Evolutionary conservation across 106 monocot species (phyloP).

Genomic region (Narthecium ossifragum): DNA sequence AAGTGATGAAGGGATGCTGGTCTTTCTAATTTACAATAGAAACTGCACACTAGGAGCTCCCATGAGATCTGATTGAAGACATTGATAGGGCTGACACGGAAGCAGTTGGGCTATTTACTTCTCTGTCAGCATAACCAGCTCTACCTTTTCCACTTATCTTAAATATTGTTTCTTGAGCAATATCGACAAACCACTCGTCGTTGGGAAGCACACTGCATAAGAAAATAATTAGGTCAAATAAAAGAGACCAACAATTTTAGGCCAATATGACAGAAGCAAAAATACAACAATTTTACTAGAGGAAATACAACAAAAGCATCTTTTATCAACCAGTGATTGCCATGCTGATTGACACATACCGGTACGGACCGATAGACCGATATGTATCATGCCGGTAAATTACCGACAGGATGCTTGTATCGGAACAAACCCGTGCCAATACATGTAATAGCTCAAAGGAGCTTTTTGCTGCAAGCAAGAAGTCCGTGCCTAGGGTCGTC

Average conservation of each 20-base stretch:
- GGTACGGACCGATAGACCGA: too few species aligned
- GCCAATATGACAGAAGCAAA: not conserved
- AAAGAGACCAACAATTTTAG: too few species aligned
- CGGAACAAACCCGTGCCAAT: too few species aligned
- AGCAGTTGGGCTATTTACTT: constrained; percentile 79
- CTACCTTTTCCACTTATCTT: constrained; percentile 53
- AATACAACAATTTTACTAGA: not conserved
- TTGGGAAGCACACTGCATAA: constrained; percentile 70
- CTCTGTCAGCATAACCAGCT: constrained; percentile 59
- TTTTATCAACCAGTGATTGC: too few species aligned
- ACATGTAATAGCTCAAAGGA: too few species aligned
- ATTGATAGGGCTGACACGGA: constrained; percentile 86
- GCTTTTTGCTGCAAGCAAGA: too few species aligned
- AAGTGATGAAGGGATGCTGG: not conserved
- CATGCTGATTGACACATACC: too few species aligned
- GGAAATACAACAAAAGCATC: too few species aligned
- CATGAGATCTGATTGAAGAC: constrained; percentile 75
- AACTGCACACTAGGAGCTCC: constrained; percentile 33
- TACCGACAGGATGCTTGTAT: too few species aligned
- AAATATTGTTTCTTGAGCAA: constrained; percentile 66
- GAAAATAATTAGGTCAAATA: not conserved
- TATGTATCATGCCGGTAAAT: too few species aligned
- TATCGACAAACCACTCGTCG: constrained; percentile 82
- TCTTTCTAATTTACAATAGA: not conserved
- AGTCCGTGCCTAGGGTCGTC: too few species aligned